Conservation (phyloP, 2,329 filamentous ascomycete species). For the Epichloe festucae region DNA sequence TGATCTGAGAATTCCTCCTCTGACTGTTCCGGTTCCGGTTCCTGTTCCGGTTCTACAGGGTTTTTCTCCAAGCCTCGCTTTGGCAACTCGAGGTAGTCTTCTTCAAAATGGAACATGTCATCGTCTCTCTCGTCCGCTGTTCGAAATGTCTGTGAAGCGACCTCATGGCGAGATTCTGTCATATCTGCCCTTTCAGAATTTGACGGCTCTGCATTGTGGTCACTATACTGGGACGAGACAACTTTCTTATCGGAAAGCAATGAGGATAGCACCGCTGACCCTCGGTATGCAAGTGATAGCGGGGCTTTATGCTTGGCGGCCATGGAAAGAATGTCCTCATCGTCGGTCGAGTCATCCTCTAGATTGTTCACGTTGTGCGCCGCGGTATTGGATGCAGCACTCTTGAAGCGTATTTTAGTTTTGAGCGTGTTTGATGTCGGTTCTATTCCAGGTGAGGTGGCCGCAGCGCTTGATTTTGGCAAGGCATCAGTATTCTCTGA, state of each 20-base stretch:
- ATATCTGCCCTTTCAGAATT: neutral
- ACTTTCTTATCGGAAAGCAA: slow-evolving; percentile 14
- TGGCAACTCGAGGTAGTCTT: slow-evolving; percentile 19
- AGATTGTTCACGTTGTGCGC: slow-evolving; percentile 5
- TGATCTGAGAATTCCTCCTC: slow-evolving; percentile 15
- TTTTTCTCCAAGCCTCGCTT: neutral
- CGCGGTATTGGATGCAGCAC: no score
- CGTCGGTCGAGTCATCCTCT: slow-evolving; percentile 25
- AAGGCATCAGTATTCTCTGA: neutral
- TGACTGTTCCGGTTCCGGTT: slow-evolving; percentile 7
- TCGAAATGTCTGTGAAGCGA: neutral
- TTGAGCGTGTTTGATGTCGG: neutral
- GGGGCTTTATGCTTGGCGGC: slow-evolving; percentile 15
- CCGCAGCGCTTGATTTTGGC: neutral
- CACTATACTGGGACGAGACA: slow-evolving; percentile 1
- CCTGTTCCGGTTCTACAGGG: neutral
- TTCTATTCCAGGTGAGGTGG: neutral
- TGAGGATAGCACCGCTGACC: neutral
- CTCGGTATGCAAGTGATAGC: neutral
- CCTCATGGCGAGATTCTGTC: neutral
- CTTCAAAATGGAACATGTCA: slow-evolving; percentile 35
- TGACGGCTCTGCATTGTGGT: neutral
- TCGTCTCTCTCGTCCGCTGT: slow-evolving; percentile 17
- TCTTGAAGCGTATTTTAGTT: neutral
- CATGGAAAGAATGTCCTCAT: slow-evolving; percentile 29